Evolutionary conservation across 768 basidiomycete genomes (phyloP), one percentile per base, ranked within the genome.

Genomic region (Phlebiopsis flavidoalba): DNA sequence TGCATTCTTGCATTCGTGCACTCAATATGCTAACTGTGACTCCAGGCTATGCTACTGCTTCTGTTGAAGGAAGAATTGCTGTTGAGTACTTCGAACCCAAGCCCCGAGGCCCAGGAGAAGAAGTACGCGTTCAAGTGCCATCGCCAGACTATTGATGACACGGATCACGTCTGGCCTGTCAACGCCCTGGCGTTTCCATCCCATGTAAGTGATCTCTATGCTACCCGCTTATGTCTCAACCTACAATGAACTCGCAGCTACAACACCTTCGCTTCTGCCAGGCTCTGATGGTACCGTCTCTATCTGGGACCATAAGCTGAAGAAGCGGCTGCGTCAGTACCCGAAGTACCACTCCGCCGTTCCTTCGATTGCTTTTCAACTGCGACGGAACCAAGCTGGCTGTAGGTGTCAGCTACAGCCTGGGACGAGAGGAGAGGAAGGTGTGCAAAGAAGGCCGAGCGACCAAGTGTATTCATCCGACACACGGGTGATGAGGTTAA

Each of bases 51-150:
- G 95, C 95, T 11, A 93, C 89, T 0, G 91, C 89, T 0, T 95
- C 93, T 0, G 93, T 95, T 14, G 97, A 99, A 68, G 97, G 97
- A 1, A 83, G 97, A 22, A 97, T 98, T 60, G 94, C 95, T 0
- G 95, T 98, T 33, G 97, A 99, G 72, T 99, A 96, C 72, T 95
- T 97, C 66, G 93, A 98, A n/a, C 64, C 86, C 91, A 1, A 83
- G 83, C 3, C 80, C 87, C 0, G 83, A 84, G 24, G 79, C 81
- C 0, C 96, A 98, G 72, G 87, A 89, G n/a, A 80, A 83, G 65
- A 88, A 95, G 76, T 97, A 95, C 72, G 97, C 97, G 2, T 99
- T 98, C 83, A 95, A 97, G 71, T 97, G 95, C 64, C 96, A 99
- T 69, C 83, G 96, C 4, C 89, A 93, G 70, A 86, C 91, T 4